These are phyloP conservation scores for Beauveria caledonica DNA, from an alignment of 2,329 filamentous ascomycete genomes.

Conservation along the genomic window DNA sequence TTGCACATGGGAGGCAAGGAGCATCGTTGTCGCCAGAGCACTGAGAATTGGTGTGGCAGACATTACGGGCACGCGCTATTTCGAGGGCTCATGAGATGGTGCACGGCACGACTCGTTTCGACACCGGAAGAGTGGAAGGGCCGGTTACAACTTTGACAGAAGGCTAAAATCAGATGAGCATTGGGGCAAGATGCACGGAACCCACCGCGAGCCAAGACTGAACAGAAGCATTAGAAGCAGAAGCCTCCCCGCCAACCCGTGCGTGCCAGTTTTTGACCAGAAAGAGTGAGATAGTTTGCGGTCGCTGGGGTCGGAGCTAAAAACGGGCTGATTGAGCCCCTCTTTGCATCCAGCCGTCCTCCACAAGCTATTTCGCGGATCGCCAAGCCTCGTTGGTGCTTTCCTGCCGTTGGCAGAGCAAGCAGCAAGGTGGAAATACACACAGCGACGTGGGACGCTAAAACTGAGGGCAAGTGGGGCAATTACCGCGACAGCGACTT, in stretches of 20 bases:
- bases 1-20: neutral
- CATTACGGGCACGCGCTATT: neutral
- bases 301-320: neutral
- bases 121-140: neutral
- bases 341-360: neutral
- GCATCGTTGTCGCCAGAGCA: neutral
- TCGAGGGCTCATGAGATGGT: neutral
- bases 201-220: neutral
- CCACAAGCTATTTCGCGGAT: constrained; percentile 7
- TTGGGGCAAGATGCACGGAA: neutral
- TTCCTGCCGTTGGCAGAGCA: neutral
- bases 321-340: neutral
- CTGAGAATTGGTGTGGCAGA: neutral
- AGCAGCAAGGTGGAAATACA: neutral
- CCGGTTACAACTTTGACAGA: neutral
- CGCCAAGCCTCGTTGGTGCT: neutral
- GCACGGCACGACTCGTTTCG: neutral
- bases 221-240: neutral
- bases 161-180: neutral
- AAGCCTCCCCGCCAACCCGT: neutral
- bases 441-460: neutral
- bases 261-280: neutral
- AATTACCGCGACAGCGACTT: neutral
- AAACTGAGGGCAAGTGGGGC: neutral
- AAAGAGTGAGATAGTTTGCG: neutral